Evolutionary conservation across 2,329 filamentous ascomycete genomes (phyloP), one percentile per base, ranked within the genome.

Genomic region (Arthroderma sp.): DNA sequence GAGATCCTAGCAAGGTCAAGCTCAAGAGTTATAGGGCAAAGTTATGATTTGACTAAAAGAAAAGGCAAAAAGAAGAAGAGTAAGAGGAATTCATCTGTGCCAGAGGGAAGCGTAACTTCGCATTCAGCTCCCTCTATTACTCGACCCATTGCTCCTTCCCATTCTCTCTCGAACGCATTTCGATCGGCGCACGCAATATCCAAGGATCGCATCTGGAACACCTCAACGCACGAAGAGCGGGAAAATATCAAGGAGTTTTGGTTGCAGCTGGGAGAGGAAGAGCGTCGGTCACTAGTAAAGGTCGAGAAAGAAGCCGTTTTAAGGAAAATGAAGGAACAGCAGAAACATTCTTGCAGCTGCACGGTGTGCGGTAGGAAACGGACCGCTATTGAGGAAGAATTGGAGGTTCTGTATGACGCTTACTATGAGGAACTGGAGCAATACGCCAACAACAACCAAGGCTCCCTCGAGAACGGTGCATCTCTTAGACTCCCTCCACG

Each of bases 271-370:
- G 86, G 85, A 53, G 91, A 98, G 63, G 85, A 94, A 33, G 88
- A 96, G 62, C 84, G 91, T 55, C 91, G 94, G 61, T 91, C 85
- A 10, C 71, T 98, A 39, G 87, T 98, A 59, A 95, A 95, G 66
- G 89, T 98, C 29, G 91, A 98, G 66, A 98, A 98, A 68, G 89
- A 98, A 65, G 89, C 91, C 5, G 91, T 98, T 0, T 69, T 98
- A 46, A 87, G 85, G 60, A 98, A 98, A 72, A 98, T 98, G 91
- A 98, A 98, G 72, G 91, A 98, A 65, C 91, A 98, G 65, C 91
- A 98, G 64, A 96, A 96, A 66, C 88, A 96, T 63, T 96, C 89
- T 2, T 98, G 91, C 71, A 95, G 88, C 62, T 98, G 91, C 65
- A 93, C 87, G 4, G 89, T 98, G 36, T 98, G 91, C 63, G 91